phyloP scores from a whole-genome alignment of 306 rosid genomes.

The Delonix regia region DNA sequence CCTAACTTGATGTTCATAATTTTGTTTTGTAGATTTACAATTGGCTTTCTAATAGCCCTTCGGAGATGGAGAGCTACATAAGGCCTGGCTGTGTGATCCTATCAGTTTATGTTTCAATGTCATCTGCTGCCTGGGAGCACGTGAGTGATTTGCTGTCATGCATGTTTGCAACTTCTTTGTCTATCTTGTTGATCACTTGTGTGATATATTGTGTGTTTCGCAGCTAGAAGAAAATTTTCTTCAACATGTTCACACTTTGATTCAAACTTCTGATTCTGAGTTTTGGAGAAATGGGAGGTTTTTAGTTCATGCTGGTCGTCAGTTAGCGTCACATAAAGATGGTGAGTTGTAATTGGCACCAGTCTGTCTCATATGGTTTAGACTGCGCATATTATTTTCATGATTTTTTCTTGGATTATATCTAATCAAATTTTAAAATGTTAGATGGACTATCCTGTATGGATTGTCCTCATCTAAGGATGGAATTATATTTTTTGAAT shows the following conservation, averaged over 20 bases:
- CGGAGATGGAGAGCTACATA: conserved; percentile 94
- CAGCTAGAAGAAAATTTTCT: conserved; percentile 84
- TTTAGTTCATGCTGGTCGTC: conserved; percentile 72
- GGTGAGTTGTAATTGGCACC: conserved; percentile 55
- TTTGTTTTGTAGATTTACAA: conserved; percentile 56
- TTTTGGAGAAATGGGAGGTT: conserved; percentile 95
- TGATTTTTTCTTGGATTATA: conserved; percentile 15
- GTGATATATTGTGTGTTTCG: conserved; percentile 25
- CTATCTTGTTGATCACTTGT: conserved; percentile 44
- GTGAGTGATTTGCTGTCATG: conserved; percentile 54
- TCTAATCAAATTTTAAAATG: neutral
- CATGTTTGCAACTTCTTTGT: conserved; percentile 15
- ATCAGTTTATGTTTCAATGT: conserved; percentile 76
- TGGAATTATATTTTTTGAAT: conserved; percentile 32
- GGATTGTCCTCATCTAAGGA: conserved; percentile 20
- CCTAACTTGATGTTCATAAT: neutral
- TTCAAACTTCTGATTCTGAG: conserved; percentile 61
- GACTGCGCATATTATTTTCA: neutral
- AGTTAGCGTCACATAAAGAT: conserved; percentile 77
- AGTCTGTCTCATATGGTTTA: conserved; percentile 21
- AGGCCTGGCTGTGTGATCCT: conserved; percentile 93
- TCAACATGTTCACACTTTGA: conserved; percentile 57
- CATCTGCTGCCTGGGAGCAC: conserved; percentile 75
- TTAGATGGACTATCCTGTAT: neutral
- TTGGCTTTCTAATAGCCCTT: conserved; percentile 92